phyloP scores from a whole-genome alignment of 768 basidiomycete species.

The Leccinum aurantiacum region DNA sequence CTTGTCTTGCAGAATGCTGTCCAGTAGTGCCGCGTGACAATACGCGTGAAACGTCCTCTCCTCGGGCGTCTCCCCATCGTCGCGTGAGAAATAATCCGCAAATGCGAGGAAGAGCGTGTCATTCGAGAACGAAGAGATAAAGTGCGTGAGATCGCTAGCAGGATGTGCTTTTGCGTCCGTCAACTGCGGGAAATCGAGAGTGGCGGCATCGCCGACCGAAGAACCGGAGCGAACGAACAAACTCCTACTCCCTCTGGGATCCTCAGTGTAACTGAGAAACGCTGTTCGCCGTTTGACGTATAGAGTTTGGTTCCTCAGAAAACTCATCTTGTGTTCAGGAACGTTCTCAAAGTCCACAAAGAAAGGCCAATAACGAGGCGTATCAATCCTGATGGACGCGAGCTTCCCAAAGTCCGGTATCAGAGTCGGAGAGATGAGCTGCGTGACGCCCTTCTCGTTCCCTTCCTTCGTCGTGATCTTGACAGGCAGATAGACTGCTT shows the following conservation, averaged over 20 bases:
- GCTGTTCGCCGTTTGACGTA: no score
- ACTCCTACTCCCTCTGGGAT: no score
- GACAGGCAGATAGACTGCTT: constrained; percentile 90
- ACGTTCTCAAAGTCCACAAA: constrained; percentile 74
- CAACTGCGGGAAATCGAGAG: constrained; percentile 80
- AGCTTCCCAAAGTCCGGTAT: constrained; percentile 86
- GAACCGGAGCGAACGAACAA: constrained; percentile 77
- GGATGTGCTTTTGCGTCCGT: constrained; percentile 66
- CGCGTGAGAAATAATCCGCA: constrained; percentile 73
- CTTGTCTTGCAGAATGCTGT: constrained; percentile 91
- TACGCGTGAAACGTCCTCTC: constrained; percentile 69
- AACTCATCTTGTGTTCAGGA: constrained; percentile 62
- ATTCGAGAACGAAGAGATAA: constrained; percentile 86
- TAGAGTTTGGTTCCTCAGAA: constrained; percentile 40
- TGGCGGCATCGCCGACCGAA: constrained; percentile 61
- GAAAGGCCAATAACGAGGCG: constrained; percentile 94
- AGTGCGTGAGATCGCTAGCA: constrained; percentile 74
- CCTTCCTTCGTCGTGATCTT: constrained; percentile 80
- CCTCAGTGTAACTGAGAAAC: constrained; percentile 59
- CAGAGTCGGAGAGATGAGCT: constrained; percentile 89
- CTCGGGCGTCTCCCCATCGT: constrained; percentile 53
- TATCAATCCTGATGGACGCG: constrained; percentile 83
- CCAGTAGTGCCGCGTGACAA: constrained; percentile 74
- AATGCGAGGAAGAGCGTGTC: constrained; percentile 78
- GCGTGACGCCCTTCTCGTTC: constrained; percentile 59